Evolutionary conservation across 208 protist species (phyloP), one percentile per base, ranked within the genome.

Genomic region (Acanthamoeba castellanii): DNA sequence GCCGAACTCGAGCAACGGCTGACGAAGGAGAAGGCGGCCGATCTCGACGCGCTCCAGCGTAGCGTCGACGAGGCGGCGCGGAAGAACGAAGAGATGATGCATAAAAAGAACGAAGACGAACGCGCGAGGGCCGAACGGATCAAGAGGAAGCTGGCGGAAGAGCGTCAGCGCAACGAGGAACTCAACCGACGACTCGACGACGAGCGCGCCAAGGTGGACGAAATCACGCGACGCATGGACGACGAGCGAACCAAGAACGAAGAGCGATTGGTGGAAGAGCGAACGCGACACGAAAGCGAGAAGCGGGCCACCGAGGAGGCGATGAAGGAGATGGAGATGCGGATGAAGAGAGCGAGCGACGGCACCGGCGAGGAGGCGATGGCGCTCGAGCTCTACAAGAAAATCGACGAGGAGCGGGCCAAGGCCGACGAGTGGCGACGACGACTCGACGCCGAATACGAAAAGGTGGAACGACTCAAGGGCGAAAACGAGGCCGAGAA

Each of bases 321-420:
- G 70, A 34, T 78, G 22, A 66, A 6, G 30, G 70, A 47, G 70
- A 13, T 78, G 30, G 37, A 45, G 70, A 45, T 45, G 32, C 32
- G 70, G 22, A 78, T 45, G 70, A 34, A 45, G 70, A 5, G n/a
- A 25, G 37, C 14, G 70, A 78, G 37, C 42, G 74, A 27, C 11
- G 18, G 25, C 74, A 34, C 13, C 37, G 32, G 34, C 74, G 74
- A 27, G 16, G 42, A n/a, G n/a, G 22, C 42, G 32, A 82, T 30
- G 74, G 32, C 74, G 42, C 32, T 82, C 45, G 74, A 82, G 37
- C 74, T 82, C 74, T 82, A 82, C 32, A 27, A 27, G 22, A 45
- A 50, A 25, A 45, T 82, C 18, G 74, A 82, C 20, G 74, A 82
- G 37, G 74, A 82, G 42, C 32, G 74, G 30, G 42, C 32, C 22